Evolutionary conservation across 2,329 filamentous ascomycete species (phyloP), one percentile per base, ranked within the genome.

Genomic region (Trichoderma atroviride): DNA sequence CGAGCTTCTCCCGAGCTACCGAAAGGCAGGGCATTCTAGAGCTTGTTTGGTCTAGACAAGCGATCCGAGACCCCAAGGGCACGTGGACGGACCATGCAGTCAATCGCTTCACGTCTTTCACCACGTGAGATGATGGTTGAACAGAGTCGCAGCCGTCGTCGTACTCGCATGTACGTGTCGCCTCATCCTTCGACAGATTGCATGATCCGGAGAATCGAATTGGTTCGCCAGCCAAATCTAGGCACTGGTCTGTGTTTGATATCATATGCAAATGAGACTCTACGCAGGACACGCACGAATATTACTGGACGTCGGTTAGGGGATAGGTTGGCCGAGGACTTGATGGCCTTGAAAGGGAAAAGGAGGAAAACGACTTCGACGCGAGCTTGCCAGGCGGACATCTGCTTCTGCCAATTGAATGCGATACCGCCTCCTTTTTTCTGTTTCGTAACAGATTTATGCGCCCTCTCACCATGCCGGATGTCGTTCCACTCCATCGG

Each of bases 381-480:
- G 57, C 53, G 27, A 57, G 27, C 13, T 31, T n/a, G 37, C 22
- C 33, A 63, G 53, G 62, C 22, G 62, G n/a, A 50, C 13, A 27
- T 57, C 27, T 57, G 14, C 52, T 27, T 47, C 35, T 47, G n/a
- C 62, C 62, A 50, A 50, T 57, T 47, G 35, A 31, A 65, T 10
- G 24, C n/a, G 27, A 31, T 11, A 27, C 61, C 50, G 52, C 50
- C 50, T 64, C 24, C 33, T 56, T 56, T 56, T 64, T 43, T 50
- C 40, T 43, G 57, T 65, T 24, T 57, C 62, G 62, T 65, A 65
- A 57, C 62, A 57, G 53, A 35, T 24, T 57, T 57, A n/a, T 50
- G 62, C 62, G 52, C 62, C 53, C 53, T 56, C 35, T n/a, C 16
- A 22, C 29, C 33, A 29, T 22, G 53, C 29, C 37, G 53, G 52